These are phyloP conservation scores for Phoenix roebelenii DNA, from an alignment of 176 grass and related monocot species.

Conservation along the genomic window DNA sequence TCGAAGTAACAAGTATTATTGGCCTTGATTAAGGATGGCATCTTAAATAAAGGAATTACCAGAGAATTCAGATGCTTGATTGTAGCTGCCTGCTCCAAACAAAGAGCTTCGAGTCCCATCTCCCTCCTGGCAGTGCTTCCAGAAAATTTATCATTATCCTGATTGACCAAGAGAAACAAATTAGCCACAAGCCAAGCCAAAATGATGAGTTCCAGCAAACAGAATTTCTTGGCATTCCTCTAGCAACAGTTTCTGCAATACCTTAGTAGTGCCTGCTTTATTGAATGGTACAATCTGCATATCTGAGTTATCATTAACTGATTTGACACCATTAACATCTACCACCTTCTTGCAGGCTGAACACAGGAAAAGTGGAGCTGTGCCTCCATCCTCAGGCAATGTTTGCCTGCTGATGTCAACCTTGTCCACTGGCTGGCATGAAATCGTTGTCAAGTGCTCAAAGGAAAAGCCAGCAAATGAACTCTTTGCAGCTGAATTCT, in stretches of 20 bases:
- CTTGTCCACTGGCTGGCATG: slow-evolving; percentile 39
- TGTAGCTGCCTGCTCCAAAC: slow-evolving; percentile 69
- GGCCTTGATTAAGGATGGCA: too few species aligned
- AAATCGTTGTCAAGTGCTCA: slow-evolving; percentile 77
- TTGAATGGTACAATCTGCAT: slow-evolving; percentile 37
- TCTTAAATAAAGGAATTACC: slow-evolving; percentile 28
- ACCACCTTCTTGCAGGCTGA: slow-evolving; percentile 69
- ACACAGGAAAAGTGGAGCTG: slow-evolving; percentile 39
- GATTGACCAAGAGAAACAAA: slow-evolving; percentile 10
- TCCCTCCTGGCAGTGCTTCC: slow-evolving; percentile 47
- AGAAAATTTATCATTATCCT: slow-evolving; percentile 24
- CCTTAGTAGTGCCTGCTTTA: slow-evolving; percentile 1
- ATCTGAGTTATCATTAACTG: slow-evolving; percentile 23
- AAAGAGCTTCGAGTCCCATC: slow-evolving; percentile 69
- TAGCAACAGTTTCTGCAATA: neutral
- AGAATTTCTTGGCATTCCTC: slow-evolving; percentile 17
- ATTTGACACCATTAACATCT: slow-evolving; percentile 20
- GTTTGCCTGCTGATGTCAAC: slow-evolving; percentile 24
- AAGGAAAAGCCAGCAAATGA: slow-evolving; percentile 90
- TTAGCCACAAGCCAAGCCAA: neutral
- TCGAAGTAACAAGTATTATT: too few species aligned
- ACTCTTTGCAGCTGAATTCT: slow-evolving; percentile 34
- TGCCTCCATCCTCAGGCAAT: slow-evolving; percentile 17
- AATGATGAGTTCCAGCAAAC: too few species aligned
- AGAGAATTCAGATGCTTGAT: slow-evolving; percentile 52